Conservation (phyloP, 2,329 filamentous ascomycete species). For the Huntiella abstrusa region DNA sequence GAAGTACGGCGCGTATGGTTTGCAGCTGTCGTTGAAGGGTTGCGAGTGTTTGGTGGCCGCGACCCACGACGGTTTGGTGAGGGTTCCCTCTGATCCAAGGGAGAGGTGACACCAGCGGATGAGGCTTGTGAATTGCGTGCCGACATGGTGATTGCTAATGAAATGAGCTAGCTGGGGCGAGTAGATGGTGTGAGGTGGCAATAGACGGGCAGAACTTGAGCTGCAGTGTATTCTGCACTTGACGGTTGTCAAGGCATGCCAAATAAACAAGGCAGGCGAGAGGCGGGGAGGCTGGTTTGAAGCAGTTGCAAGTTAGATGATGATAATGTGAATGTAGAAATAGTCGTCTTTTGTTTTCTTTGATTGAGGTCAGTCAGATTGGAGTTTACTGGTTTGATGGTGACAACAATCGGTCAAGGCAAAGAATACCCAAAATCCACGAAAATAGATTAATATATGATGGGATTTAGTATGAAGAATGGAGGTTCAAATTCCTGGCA, state of each 20-base stretch:
- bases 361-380: too few relatives aligned
- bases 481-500: too few relatives aligned
- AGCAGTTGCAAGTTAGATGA: too few relatives aligned
- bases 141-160: constrained; percentile 7
- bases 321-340: too few relatives aligned
- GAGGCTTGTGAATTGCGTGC: constrained; percentile 4
- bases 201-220: background rate
- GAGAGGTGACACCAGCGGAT: constrained; percentile 16
- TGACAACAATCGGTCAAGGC: too few relatives aligned
- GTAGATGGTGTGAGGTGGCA: background rate
- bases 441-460: too few relatives aligned
- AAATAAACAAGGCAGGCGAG: background rate
- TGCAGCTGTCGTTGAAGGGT: constrained; percentile 17
- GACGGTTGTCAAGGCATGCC: constrained; percentile 3
- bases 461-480: too few relatives aligned
- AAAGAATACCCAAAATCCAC: too few relatives aligned
- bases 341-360: too few relatives aligned
- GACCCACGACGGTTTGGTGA: constrained; percentile 26
- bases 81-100: constrained; percentile 25
- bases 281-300: too few relatives aligned
- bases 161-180: background rate
- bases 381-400: too few relatives aligned
- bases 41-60: constrained; percentile 19
- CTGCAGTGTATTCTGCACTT: background rate
- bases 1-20: constrained; percentile 45